Conservation (phyloP, 164 flowering plant genomes). For the Liquidambar formosana region DNA sequence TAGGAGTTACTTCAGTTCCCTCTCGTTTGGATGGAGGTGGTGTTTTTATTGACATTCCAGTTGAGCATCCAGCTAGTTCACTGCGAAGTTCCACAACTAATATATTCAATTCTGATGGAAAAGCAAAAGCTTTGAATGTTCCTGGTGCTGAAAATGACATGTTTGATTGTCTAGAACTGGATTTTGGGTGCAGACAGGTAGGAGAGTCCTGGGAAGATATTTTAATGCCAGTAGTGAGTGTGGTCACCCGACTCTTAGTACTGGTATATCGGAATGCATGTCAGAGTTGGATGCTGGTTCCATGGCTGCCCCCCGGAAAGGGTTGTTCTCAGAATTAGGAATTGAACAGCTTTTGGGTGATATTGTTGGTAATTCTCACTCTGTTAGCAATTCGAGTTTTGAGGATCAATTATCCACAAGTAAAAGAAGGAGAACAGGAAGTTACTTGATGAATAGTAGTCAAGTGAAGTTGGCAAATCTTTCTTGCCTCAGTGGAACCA, state of each 20-base stretch:
- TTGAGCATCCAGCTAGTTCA: conserved; percentile 27
- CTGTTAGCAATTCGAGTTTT: conserved; percentile 27
- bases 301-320: conserved; percentile 33
- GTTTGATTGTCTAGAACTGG: conserved; percentile 35
- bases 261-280: conserved; percentile 33
- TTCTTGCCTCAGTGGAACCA: conserved; percentile 35
- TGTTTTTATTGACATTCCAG: conserved; percentile 16
- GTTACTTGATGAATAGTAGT: conserved; percentile 26
- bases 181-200: conserved; percentile 23
- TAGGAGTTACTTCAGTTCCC: conserved; percentile 23
- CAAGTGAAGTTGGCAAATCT: conserved; percentile 29
- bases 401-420: conserved; percentile 45
- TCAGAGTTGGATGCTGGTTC: conserved; percentile 38
- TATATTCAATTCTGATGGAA: conserved; percentile 18
- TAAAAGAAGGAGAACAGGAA: conserved; percentile 43
- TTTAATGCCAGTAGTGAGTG: conserved; percentile 24
- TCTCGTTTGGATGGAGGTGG: conserved; percentile 23
- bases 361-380: conserved; percentile 24
- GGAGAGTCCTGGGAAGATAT: conserved; percentile 42
- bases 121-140: conserved; percentile 20
- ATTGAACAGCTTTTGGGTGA: conserved; percentile 53
- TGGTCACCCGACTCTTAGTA: conserved; percentile 19
- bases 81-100: conserved; percentile 34
- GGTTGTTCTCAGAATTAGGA: conserved; percentile 66
- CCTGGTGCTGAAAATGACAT: conserved; percentile 31